Evolutionary conservation across 805 yeast species (phyloP).

Genomic region (Hanseniaspora lachancei): DNA sequence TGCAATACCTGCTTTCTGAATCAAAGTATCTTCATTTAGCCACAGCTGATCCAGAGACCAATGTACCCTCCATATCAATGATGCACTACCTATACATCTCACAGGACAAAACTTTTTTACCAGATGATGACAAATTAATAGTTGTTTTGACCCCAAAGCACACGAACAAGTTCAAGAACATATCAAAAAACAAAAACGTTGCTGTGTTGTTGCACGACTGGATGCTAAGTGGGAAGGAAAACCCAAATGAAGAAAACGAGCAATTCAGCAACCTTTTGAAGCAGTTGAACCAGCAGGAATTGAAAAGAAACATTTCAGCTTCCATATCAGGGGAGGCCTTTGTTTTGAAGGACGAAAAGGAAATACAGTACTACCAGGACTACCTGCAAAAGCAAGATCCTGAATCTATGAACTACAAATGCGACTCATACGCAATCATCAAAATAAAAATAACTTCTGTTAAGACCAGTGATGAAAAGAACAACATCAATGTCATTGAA

Average conservation of each 20-base stretch:
- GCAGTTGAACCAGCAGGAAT: conserved; percentile 63
- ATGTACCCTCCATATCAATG: conserved; percentile 73
- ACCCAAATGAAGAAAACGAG: conserved; percentile 17
- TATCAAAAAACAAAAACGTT: conserved; percentile 58
- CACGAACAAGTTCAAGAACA: conserved; percentile 65
- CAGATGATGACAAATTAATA: conserved; percentile 34
- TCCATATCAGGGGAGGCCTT: conserved; percentile 64
- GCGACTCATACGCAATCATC: conserved; percentile 50
- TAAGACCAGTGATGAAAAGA: conserved; percentile 66
- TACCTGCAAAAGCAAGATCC: conserved; percentile 51
- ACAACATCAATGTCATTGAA: conserved; percentile 30
- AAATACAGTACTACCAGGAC: conserved; percentile 47
- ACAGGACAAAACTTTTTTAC: conserved; percentile 29
- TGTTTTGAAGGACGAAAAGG: conserved; percentile 34
- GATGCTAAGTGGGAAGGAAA: conserved; percentile 39
- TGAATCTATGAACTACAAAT: conserved; percentile 31
- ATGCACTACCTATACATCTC: conserved; percentile 76
- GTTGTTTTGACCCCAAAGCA: conserved; percentile 58
- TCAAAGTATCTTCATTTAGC: conserved; percentile 74
- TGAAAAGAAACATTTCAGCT: conserved; percentile 40
- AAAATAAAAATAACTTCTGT: conserved; percentile 53
- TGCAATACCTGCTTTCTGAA: conserved; percentile 37
- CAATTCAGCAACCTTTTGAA: conserved; percentile 50
- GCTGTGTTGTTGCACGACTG: conserved; percentile 83
- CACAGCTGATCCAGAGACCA: conserved; percentile 45